Base-by-base conservation (phyloP, 176 grass and related monocot genomes). In the Stipa capillata region DNA sequence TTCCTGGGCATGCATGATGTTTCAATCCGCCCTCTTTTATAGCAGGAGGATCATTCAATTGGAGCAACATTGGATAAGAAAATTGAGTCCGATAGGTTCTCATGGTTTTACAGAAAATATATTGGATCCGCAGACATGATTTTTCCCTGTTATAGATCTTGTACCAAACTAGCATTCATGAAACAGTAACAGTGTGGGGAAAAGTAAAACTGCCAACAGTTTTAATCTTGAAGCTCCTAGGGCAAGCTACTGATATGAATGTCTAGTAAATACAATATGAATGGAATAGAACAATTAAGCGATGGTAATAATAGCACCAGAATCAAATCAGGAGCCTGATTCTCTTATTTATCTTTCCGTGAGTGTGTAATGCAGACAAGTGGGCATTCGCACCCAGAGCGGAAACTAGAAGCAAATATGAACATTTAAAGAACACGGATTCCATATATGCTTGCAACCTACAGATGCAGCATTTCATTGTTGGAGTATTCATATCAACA, bases 81-180 rank as follows among this genome's bases (percentile, higher is more conserved):
- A 65, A 53, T 50, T 43, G 29, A 43, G 48, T 59, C 16, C 34
- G 52, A 29, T 56, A 49, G 32, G 21, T 65, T 74, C 13, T 33
- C 39, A 12, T 8, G 63, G 17, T 45, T 62, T n/a, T 34, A 59
- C 61, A 53, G n/a, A 7, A 63, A 48, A 77, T 45, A 24, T 4
- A 71, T 61, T 13, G 37, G 21, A 74, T 44, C n/a, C n/a, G 47
- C 29, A 86, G 24, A 41, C 31, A 48, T 75, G 29, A 36, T 29
- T 40, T 59, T 17, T 77, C 13, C 44, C 4, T 8, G 43, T 42
- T 28, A 44, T 50, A 76, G 32, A 66, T 62, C 20, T 25, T 81
- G 40, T 87, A 53, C 15, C 34, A 61, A 77, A 71, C 72, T 62
- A 82, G 43, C 73, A 45, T 76, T 45, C 37, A 31, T 44, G 33